phyloP scores from a whole-genome alignment of 2,329 filamentous ascomycete genomes.

The Aspergillus brasiliensis region DNA sequence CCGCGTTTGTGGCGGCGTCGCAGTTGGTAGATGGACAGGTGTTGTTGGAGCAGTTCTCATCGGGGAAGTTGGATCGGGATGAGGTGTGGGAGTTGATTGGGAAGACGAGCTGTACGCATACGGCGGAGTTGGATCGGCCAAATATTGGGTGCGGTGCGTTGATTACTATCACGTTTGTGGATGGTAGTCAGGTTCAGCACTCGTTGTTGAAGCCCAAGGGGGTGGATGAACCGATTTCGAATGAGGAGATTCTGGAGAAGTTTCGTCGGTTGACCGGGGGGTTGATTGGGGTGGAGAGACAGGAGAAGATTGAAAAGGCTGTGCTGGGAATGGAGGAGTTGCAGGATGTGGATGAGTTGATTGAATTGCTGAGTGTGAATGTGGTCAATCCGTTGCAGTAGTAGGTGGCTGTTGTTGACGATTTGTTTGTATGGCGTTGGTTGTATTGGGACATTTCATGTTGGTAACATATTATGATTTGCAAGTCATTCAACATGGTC shows the following conservation, averaged over 20 bases:
- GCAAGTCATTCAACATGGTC: no score
- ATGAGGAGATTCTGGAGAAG: constrained; percentile 10
- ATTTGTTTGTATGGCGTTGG: neutral
- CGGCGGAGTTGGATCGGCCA: neutral
- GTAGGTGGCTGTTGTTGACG: no score
- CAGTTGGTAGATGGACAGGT: constrained; percentile 12
- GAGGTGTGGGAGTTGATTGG: neutral
- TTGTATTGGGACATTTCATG: neutral
- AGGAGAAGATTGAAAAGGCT: neutral
- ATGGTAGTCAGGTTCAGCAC: neutral
- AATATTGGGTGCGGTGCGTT: neutral
- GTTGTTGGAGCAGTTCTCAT: neutral
- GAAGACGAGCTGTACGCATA: neutral
- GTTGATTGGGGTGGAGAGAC: neutral
- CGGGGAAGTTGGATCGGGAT: neutral
- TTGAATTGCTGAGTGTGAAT: neutral
- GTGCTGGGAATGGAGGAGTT: constrained; percentile 1
- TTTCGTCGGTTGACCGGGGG: neutral
- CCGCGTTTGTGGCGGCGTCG: constrained; percentile 8
- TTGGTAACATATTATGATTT: no score
- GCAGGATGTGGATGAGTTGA: constrained; percentile 1
- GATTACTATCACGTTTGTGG: neutral
- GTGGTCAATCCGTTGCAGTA: neutral
- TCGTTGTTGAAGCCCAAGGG: neutral
- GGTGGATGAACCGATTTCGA: neutral